phyloP scores from a whole-genome alignment of 2,329 filamentous ascomycete genomes.

The Hypoxylon sp. region DNA sequence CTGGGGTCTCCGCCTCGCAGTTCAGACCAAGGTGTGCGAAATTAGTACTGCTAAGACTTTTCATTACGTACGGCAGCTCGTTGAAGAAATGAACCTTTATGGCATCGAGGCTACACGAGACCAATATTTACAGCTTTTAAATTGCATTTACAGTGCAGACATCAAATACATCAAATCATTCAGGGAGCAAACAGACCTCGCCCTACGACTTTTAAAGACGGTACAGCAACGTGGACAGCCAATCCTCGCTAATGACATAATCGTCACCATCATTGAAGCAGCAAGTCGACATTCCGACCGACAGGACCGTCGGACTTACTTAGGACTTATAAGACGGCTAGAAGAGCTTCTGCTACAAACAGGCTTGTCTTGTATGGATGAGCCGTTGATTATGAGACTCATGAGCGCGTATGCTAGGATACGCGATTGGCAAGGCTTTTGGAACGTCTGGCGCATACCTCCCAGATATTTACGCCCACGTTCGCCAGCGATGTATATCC shows the following conservation, averaged over 20 bases:
- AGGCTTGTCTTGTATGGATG: conserved; percentile 57
- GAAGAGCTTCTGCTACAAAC: conserved; percentile 61
- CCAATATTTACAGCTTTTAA: conserved; percentile 58
- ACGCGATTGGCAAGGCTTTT: conserved; percentile 70
- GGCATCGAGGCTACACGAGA: conserved; percentile 57
- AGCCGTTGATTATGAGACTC: conserved; percentile 58
- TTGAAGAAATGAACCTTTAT: conserved; percentile 59
- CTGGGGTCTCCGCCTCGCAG: conserved; percentile 55
- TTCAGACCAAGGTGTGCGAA: conserved; percentile 50
- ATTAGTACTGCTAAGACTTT: conserved; percentile 39
- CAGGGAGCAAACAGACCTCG: conserved; percentile 56
- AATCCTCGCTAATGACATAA: conserved; percentile 62
- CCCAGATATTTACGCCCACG: conserved; percentile 65
- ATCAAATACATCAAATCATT: conserved; percentile 12
- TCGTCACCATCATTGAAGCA: conserved; percentile 64
- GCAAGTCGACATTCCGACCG: conserved; percentile 54
- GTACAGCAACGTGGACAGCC: conserved; percentile 63
- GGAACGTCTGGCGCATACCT: conserved; percentile 71
- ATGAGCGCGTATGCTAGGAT: conserved; percentile 63
- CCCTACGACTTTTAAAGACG: conserved; percentile 61
- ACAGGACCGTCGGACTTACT: conserved; percentile 56
- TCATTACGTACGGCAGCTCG: conserved; percentile 47
- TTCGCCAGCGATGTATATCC: conserved; percentile 67
- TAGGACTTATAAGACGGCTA: conserved; percentile 58
- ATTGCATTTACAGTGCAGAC: conserved; percentile 55